These are phyloP conservation scores for Penicillium janthinellum DNA, from an alignment of 2,329 filamentous ascomycete genomes.

Conservation along the genomic window DNA sequence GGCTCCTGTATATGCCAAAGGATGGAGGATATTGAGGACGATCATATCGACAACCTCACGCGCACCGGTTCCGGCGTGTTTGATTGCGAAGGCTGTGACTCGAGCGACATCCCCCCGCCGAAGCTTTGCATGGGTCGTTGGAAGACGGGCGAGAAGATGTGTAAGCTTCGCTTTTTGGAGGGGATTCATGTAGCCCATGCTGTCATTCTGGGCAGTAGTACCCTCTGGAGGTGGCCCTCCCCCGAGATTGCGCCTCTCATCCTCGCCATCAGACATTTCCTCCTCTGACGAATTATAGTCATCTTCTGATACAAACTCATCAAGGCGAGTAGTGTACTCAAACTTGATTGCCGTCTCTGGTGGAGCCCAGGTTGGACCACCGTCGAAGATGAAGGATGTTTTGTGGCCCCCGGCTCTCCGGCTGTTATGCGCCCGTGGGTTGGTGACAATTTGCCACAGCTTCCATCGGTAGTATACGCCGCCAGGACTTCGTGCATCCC, in stretches of 20 bases:
- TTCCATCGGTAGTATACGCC: slow-evolving; percentile 93
- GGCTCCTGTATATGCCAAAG: slow-evolving; percentile 71
- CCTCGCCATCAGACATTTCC: slow-evolving; percentile 61
- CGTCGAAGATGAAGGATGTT: slow-evolving; percentile 67
- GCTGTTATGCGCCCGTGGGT: slow-evolving; percentile 48
- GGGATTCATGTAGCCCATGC: slow-evolving; percentile 73
- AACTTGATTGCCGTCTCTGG: slow-evolving; percentile 74
- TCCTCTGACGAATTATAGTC: slow-evolving; percentile 88
- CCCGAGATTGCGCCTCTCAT: slow-evolving; percentile 46
- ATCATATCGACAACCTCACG: slow-evolving; percentile 92
- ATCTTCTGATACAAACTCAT: slow-evolving; percentile 78
- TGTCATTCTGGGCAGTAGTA: slow-evolving; percentile 41
- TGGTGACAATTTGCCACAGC: slow-evolving; percentile 82
- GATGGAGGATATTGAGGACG: slow-evolving; percentile 76
- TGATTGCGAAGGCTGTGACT: slow-evolving; percentile 84
- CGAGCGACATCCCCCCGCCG: slow-evolving; percentile 84
- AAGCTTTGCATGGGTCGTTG: slow-evolving; percentile 71
- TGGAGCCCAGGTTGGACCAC: slow-evolving; percentile 73
- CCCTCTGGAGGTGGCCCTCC: slow-evolving; percentile 47
- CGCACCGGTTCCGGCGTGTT: slow-evolving; percentile 78
- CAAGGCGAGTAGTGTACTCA: slow-evolving; percentile 74
- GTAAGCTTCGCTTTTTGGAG: slow-evolving; percentile 81
- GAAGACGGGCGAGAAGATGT: slow-evolving; percentile 80
- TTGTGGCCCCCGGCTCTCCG: slow-evolving; percentile 53
- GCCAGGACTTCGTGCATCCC: slow-evolving; percentile 76